Evolutionary conservation across 345 rosid species (phyloP), one percentile per base, ranked within the genome.

Genomic region (Streptanthus diversifolius): DNA sequence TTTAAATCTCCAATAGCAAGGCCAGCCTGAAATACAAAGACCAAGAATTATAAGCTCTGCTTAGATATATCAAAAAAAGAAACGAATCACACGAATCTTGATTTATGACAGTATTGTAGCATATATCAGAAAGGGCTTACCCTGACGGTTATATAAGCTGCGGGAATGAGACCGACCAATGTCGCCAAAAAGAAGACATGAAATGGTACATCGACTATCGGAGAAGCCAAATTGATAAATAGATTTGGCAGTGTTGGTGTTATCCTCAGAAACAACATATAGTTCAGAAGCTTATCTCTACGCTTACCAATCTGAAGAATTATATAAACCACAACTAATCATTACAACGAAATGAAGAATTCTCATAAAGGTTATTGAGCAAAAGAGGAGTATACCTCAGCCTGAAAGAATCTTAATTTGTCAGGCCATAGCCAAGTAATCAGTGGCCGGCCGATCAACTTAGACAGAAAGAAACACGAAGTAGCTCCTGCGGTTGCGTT

Each of bases 381-480:
- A 55, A 25, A 33, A 44, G 24, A 14, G 6, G 17, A 3, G 12
- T 17, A 35, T 80, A 95, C 99, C 99, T 95, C 98, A 33, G 89
- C 87, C 65, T 95, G 99, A 74, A 95, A 95, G 78, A 91, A 84
- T 78, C 96, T 87, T 71, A 95, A 82, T 79, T 88, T 95, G 33
- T 91, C 97, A 76, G 99, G 98, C 98, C 98, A 95, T 55, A 95
- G 76, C 99, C 99, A 91, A 75, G 75, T 80, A 68, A 95, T 90
- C 61, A 95, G 39, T 41, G 99, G 99, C 82, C 88, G 85, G 61
- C 99, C 99, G 9, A 95, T 95, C 80, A 95, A 72, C 84, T 90
- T 95, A 17, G 99, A 91, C 61, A 95, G 68, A 70, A 95, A 89
- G 82, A 83, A 95, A 82, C 99, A 95, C 2, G 93, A 91, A 13